A percentile compares a stretch with the other conserved stretches of the same genome.
phyloP scores from a whole-genome alignment of 768 basidiomycete species.

The Pisolithus sp. region DNA sequence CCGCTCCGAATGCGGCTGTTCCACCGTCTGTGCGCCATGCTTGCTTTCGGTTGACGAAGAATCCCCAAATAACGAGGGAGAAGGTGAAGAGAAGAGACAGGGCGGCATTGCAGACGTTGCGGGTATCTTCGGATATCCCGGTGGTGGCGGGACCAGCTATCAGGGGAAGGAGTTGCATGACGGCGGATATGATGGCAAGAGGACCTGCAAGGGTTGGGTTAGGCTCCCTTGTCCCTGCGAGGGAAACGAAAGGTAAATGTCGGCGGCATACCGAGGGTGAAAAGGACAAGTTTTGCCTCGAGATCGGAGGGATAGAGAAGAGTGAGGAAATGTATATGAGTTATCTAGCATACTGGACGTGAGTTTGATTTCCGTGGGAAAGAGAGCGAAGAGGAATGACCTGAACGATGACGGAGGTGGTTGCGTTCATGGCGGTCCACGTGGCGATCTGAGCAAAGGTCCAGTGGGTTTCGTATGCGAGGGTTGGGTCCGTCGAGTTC shows the following conservation, averaged over 20 bases:
- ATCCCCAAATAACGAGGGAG: conserved; percentile 89
- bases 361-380: neutral
- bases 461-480: conserved; percentile 44
- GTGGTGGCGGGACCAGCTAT: conserved; percentile 30
- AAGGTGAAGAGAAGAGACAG: conserved; percentile 92
- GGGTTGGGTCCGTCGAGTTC: conserved; percentile 18
- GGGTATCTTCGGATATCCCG: conserved; percentile 62
- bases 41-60: conserved; percentile 78
- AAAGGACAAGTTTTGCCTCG: conserved; percentile 81
- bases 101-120: conserved; percentile 94
- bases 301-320: conserved; percentile 88
- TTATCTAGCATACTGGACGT: conserved; percentile 49
- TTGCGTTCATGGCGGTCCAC: conserved; percentile 86
- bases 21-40: conserved; percentile 98
- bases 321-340: conserved; percentile 96
- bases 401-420: conserved; percentile 80
- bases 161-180: conserved; percentile 80
- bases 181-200: conserved; percentile 75
- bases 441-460: conserved; percentile 53
- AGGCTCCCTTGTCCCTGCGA: neutral
- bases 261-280: conserved; percentile 60
- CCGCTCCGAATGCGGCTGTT: conserved; percentile 87
- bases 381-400: conserved; percentile 37
- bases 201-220: conserved; percentile 46
- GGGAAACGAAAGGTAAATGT: neutral